phyloP scores from a whole-genome alignment of 768 basidiomycete genomes.

The Termitomyces sp. region DNA sequence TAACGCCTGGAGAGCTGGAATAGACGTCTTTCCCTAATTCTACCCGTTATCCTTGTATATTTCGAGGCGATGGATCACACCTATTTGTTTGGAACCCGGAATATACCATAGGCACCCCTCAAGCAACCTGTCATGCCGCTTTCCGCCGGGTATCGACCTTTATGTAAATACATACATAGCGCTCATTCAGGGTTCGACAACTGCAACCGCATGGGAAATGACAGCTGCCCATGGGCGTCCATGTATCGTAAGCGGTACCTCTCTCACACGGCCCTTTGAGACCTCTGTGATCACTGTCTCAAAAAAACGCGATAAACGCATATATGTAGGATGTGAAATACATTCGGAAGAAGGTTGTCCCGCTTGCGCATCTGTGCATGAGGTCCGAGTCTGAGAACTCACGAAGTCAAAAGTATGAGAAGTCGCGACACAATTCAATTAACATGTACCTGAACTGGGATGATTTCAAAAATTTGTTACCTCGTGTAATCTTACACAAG shows the following conservation, averaged over 20 bases:
- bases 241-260: background rate
- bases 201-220: background rate
- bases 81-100: too few species aligned
- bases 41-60: background rate
- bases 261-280: background rate
- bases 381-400: background rate
- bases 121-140: background rate
- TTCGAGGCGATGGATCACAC: background rate
- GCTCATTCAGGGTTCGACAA: background rate
- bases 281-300: background rate
- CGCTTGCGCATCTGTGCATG: background rate
- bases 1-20: too few species aligned
- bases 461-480: background rate
- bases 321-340: background rate
- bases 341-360: background rate
- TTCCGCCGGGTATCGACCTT: background rate
- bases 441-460: background rate
- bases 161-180: background rate
- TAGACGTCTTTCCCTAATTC: background rate
- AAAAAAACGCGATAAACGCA: too few species aligned
- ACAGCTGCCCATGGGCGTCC: background rate
- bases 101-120: background rate
- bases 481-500: background rate
- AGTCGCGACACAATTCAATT: too few species aligned
- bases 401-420: background rate